phyloP scores from a whole-genome alignment of 2,329 filamentous ascomycete species.

The Sclerotinia spermophila region DNA sequence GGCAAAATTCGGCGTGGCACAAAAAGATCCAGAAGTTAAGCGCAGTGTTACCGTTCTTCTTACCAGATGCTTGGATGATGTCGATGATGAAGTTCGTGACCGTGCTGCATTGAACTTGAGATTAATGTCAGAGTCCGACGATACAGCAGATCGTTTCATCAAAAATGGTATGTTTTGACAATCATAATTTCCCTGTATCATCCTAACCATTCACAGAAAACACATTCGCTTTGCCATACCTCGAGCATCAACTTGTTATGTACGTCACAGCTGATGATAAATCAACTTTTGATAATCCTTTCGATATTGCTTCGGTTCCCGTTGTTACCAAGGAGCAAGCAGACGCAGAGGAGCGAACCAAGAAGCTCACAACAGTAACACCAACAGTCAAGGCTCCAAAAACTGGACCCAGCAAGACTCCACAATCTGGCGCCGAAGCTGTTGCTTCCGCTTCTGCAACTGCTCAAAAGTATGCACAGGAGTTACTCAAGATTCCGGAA shows the following conservation, averaged over 20 bases:
- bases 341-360: constrained; percentile 90
- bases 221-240: constrained; percentile 90
- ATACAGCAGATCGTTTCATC: constrained; percentile 81
- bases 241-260: constrained; percentile 96
- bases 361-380: constrained; percentile 91
- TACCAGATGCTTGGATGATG: constrained; percentile 90
- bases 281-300: constrained; percentile 76
- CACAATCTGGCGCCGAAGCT: constrained; percentile 66
- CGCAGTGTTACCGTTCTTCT: constrained; percentile 89
- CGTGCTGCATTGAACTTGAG: constrained; percentile 89
- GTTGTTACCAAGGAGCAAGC: constrained; percentile 95
- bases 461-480: constrained; percentile 84
- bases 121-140: constrained; percentile 80
- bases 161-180: constrained; percentile 68
- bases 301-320: constrained; percentile 87
- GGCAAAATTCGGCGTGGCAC: constrained; percentile 94
- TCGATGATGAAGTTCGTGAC: constrained; percentile 95
- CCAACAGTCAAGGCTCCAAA: constrained; percentile 93
- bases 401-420: constrained; percentile 69
- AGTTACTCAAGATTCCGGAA: constrained; percentile 84
- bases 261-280: constrained; percentile 94
- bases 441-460: constrained; percentile 73
- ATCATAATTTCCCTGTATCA: constrained; percentile 18
- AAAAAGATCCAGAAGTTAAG: constrained; percentile 96
- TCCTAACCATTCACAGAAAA: constrained; percentile 56